Evolutionary conservation across 768 basidiomycete genomes (phyloP).

Genomic region (Tremella fuciformis): DNA sequence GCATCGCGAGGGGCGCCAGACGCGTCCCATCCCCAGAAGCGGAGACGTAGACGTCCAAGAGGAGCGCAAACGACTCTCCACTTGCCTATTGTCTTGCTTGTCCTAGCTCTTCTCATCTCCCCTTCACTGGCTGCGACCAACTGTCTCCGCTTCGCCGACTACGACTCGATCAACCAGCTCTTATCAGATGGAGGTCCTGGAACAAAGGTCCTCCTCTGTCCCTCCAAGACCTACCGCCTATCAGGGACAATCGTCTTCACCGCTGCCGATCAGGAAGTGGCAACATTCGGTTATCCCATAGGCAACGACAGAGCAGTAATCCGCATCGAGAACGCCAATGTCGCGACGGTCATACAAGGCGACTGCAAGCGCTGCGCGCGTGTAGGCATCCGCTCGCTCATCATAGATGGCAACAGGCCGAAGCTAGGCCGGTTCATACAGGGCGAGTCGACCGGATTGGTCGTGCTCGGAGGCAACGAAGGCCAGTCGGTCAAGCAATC

Average conservation of each 20-base stretch:
- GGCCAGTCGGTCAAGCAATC: constrained; percentile 46
- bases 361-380: constrained; percentile 52
- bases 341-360: constrained; percentile 49
- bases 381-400: constrained; percentile 42
- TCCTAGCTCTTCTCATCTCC: constrained; percentile 12
- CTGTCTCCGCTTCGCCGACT: constrained; percentile 47
- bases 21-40: background rate
- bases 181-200: constrained; percentile 52
- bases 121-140: constrained; percentile 4
- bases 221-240: constrained; percentile 42
- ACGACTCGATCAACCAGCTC: constrained; percentile 49
- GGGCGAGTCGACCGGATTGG: constrained; percentile 30
- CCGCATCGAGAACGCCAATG: constrained; percentile 40
- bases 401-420: constrained; percentile 50
- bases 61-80: constrained; percentile 5
- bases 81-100: constrained; percentile 9
- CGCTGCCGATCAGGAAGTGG: constrained; percentile 52
- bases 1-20: background rate
- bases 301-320: constrained; percentile 51
- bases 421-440: constrained; percentile 46
- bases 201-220: constrained; percentile 51
- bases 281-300: constrained; percentile 54
- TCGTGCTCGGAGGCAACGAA: constrained; percentile 51
- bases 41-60: background rate
- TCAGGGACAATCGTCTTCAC: constrained; percentile 51